These are phyloP conservation scores for Tothia fuscella DNA, from an alignment of 2,329 filamentous ascomycete species.

Conservation along the genomic window DNA sequence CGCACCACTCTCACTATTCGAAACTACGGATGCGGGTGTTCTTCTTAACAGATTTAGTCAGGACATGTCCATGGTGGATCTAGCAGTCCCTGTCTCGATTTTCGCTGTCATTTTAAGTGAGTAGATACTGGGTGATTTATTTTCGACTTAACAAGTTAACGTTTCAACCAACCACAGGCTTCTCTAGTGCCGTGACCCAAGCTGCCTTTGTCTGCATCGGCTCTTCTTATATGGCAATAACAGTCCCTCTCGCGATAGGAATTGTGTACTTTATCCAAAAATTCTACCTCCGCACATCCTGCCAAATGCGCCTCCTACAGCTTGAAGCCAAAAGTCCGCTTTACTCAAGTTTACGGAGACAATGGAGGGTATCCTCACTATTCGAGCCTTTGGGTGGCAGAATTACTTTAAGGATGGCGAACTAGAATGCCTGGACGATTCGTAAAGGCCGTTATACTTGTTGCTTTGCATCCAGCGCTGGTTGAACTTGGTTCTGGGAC, in stretches of 20 bases:
- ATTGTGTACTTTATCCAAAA: constrained; percentile 23
- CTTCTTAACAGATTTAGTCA: constrained; percentile 10
- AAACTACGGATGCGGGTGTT: neutral
- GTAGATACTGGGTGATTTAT: neutral
- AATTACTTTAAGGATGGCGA: constrained; percentile 26
- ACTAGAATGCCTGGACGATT: constrained; percentile 25
- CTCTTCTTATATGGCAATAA: constrained; percentile 18
- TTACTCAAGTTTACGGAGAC: constrained; percentile 39
- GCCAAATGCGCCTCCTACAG: constrained; percentile 32
- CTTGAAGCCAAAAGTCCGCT: constrained; percentile 32
- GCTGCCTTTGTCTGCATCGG: constrained; percentile 3
- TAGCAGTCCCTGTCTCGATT: neutral
- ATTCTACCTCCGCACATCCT: constrained; percentile 32
- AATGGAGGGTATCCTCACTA: constrained; percentile 35
- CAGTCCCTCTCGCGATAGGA: constrained; percentile 16
- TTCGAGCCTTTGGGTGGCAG: constrained; percentile 41
- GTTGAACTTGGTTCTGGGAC: constrained; percentile 29
- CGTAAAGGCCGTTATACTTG: constrained; percentile 34
- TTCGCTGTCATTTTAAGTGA: neutral
- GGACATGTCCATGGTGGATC: constrained; percentile 9
- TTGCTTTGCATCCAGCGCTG: constrained; percentile 35
- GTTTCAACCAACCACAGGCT: neutral
- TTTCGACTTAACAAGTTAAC: neutral
- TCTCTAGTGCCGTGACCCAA: neutral
- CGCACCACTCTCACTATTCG: constrained; percentile 7